These are phyloP conservation scores for Pyrenula aspistea DNA, from an alignment of 495 filamentous ascomycete species.

Conservation along the genomic window DNA sequence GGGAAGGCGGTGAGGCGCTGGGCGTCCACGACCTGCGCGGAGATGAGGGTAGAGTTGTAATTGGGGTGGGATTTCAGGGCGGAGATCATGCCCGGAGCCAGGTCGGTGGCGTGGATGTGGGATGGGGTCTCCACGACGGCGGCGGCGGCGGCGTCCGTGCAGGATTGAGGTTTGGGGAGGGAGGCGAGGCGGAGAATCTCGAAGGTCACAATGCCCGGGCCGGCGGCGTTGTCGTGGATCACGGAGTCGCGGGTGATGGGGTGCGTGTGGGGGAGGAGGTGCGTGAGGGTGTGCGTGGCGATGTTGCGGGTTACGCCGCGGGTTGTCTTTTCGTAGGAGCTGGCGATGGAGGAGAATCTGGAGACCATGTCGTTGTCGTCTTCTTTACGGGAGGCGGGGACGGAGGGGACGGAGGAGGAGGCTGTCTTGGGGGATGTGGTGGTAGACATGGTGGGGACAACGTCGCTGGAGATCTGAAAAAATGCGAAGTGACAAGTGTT, in stretches of 20 bases:
- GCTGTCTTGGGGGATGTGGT: background rate
- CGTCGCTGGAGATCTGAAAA: no score
- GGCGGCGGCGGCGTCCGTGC: no score
- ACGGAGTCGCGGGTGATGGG: conserved; percentile 13
- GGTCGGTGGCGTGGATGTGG: conserved; percentile 16
- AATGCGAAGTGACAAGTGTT: no score
- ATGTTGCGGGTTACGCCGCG: conserved; percentile 11
- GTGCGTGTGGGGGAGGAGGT: conserved; percentile 10
- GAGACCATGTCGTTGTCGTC: conserved; percentile 1
- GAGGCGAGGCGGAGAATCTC: conserved; percentile 13
- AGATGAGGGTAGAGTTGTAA: background rate
- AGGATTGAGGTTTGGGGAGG: background rate
- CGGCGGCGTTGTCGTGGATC: conserved; percentile 23
- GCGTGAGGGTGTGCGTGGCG: conserved; percentile 8
- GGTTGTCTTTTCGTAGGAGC: conserved; percentile 1
- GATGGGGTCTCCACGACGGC: no score
- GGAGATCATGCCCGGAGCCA: conserved; percentile 11
- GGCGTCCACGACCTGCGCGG: background rate
- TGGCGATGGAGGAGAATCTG: background rate
- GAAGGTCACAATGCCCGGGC: conserved; percentile 17
- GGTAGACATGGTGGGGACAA: no score
- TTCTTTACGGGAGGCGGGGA: background rate
- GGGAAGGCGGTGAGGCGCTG: conserved; percentile 1
- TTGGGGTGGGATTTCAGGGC: conserved; percentile 1
- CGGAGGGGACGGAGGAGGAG: no score